Base-by-base conservation (phyloP, 805 yeast genomes). In the Yarrowia yakushimensis region DNA sequence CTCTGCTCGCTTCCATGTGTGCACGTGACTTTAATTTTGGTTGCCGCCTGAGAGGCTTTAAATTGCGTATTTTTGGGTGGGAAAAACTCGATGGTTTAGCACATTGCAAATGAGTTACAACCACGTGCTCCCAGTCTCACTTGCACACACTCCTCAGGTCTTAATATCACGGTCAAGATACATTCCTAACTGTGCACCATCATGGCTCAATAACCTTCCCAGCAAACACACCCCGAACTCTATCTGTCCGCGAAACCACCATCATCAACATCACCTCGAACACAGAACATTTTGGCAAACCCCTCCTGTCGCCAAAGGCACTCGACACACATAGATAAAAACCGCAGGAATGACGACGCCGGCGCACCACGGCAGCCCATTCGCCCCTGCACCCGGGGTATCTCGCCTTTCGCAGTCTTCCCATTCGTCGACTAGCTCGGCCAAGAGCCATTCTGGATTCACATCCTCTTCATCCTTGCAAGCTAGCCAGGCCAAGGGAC, bases 341-440 rank as follows among this genome's bases (percentile, higher is more conserved):
- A 23, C 23, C n/a, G 41, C 41, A 50, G 34, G 43, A 36, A 52
- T 52, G 59, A 52, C 59, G 59, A 52, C 59, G 59, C 59, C 59
- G 43, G 36, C 59, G 11, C 59, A 52, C 59, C 59, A 52, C 59
- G 59, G 59, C 59, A 52, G 43, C 33, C 23, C 59, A 34, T 52
- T 34, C 36, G 25, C 59, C 43, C 59, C 31, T 34, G 33, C 59
- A 6, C 25, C 59, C 11, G 41, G 57, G 31, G 39, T 33, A 17
- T 2, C 42, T 3, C 59, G 59, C 15, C 59, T 36, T 33, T 23
- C 57, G 12, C 57, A 48, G 57, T 25, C 57, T 6, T 48, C 41
- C 2, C 41, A 48, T 48, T 34, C 59, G 59, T 48, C 55, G 55
- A 31, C 59, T 13, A 25, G 13, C 28, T 50, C 57, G 8, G 18